Evolutionary conservation across 2,329 filamentous ascomycete species (phyloP).

Genomic region (Ophiognomonia clavigignenti-juglandacearum): DNA sequence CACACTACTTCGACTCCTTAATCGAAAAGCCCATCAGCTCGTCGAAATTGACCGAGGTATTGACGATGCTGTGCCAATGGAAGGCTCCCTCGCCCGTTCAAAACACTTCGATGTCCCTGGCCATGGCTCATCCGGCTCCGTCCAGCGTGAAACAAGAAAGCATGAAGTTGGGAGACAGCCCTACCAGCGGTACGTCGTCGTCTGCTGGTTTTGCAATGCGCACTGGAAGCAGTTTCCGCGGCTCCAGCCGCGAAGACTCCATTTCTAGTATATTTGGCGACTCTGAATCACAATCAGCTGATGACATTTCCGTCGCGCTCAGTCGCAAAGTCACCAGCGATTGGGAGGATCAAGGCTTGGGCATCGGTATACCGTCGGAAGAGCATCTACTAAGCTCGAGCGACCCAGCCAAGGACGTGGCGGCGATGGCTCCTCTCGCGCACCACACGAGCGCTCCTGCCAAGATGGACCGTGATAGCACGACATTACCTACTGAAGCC

Average conservation of each 20-base stretch:
- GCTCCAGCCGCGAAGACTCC: constrained; percentile 81
- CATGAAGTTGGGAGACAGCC: constrained; percentile 69
- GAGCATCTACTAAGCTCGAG: constrained; percentile 33
- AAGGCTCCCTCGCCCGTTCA: constrained; percentile 62
- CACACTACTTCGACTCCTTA: constrained; percentile 91
- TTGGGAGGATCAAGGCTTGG: constrained; percentile 74
- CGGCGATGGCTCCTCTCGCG: constrained; percentile 48
- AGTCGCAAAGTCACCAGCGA: constrained; percentile 70
- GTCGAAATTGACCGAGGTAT: constrained; percentile 82
- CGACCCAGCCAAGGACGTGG: constrained; percentile 38
- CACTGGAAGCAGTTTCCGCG: constrained; percentile 70
- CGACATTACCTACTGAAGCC: constrained; percentile 36
- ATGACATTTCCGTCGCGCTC: constrained; percentile 73
- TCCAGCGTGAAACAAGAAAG: constrained; percentile 63
- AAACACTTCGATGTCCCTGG: constrained; percentile 35
- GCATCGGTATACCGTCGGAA: constrained; percentile 76
- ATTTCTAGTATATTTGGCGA: constrained; percentile 87
- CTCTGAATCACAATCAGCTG: constrained; percentile 69
- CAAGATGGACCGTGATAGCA: constrained; percentile 45
- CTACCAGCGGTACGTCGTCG: constrained; percentile 68
- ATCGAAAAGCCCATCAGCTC: constrained; percentile 96
- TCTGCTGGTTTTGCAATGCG: constrained; percentile 60
- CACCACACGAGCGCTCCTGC: constrained; percentile 62
- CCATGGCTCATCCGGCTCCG: constrained; percentile 54
- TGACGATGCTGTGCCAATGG: constrained; percentile 89